These are phyloP conservation scores for Aspergillus sp. DNA, from an alignment of 2,329 filamentous ascomycete species.

Conservation along the genomic window DNA sequence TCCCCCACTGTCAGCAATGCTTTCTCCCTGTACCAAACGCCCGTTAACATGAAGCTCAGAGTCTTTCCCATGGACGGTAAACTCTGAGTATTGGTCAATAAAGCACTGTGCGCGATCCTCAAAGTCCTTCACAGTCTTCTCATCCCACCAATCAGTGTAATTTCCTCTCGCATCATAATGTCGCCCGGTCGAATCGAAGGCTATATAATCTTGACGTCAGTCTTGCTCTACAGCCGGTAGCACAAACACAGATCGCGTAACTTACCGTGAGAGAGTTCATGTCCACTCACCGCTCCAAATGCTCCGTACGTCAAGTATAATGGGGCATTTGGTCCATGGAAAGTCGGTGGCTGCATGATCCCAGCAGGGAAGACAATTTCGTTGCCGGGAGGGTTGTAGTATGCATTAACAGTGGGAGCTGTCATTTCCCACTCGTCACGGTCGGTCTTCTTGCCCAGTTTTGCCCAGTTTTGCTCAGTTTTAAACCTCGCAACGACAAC, in stretches of 20 bases:
- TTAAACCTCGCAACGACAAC: conserved; percentile 53
- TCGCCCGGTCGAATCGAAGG: conserved; percentile 66
- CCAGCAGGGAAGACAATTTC: conserved; percentile 69
- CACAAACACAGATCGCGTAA: neutral
- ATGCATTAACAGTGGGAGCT: conserved; percentile 64
- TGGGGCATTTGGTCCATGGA: conserved; percentile 59
- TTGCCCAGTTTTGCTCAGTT: conserved; percentile 54
- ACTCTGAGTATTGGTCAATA: conserved; percentile 65
- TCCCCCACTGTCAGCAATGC: conserved; percentile 70
- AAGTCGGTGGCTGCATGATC: conserved; percentile 68
- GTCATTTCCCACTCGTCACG: conserved; percentile 62
- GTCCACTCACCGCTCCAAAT: conserved; percentile 66
- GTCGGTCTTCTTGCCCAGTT: conserved; percentile 60
- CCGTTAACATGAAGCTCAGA: conserved; percentile 64
- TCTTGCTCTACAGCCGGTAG: neutral
- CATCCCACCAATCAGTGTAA: conserved; percentile 67
- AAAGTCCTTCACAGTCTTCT: conserved; percentile 59
- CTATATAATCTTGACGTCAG: conserved; percentile 29
- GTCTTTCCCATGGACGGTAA: conserved; percentile 57
- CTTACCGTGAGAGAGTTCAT: conserved; percentile 64
- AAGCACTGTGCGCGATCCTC: conserved; percentile 63
- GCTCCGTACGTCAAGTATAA: conserved; percentile 68
- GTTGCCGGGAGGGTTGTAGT: conserved; percentile 65
- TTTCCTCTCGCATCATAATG: conserved; percentile 66
- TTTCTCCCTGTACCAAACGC: conserved; percentile 64